A percentile compares a stretch with the other conserved stretches of the same genome.
Conservation (phyloP, 2,329 filamentous ascomycete species). For the Endocalyx cinctus region DNA sequence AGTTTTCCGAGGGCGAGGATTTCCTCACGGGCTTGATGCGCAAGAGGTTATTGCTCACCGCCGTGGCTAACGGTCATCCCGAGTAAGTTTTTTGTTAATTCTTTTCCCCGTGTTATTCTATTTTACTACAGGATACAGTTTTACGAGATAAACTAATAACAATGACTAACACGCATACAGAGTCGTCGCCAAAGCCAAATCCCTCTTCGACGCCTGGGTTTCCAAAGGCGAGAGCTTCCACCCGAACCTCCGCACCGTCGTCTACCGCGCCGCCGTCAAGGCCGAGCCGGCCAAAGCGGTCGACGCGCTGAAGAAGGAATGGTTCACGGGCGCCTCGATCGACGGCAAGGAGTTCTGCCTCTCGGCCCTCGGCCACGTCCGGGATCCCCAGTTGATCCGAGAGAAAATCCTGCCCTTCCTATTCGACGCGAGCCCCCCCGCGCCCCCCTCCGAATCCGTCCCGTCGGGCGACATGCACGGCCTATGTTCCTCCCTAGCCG, state of each 20-base stretch:
- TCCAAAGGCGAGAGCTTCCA: slow-evolving; percentile 66
- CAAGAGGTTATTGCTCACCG: slow-evolving; percentile 71
- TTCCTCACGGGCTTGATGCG: slow-evolving; percentile 80
- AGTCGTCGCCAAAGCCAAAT: slow-evolving; percentile 67
- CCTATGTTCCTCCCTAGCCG: slow-evolving; percentile 66
- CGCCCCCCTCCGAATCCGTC: slow-evolving; percentile 55
- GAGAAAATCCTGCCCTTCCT: slow-evolving; percentile 70
- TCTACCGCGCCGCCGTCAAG: slow-evolving; percentile 76
- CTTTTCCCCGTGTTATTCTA: slow-evolving; percentile 1
- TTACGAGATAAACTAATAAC: too few relatives aligned
- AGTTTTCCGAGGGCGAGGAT: slow-evolving; percentile 71
- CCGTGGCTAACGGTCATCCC: slow-evolving; percentile 72
- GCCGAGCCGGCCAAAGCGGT: slow-evolving; percentile 64
- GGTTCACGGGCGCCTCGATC: slow-evolving; percentile 73
- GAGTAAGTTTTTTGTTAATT: slow-evolving; percentile 38
- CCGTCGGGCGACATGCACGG: slow-evolving; percentile 84
- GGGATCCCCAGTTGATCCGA: slow-evolving; percentile 62
- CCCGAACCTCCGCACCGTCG: slow-evolving; percentile 72
- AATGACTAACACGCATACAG: too few relatives aligned
- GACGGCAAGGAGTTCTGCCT: slow-evolving; percentile 89
- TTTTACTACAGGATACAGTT: too few relatives aligned
- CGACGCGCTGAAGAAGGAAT: slow-evolving; percentile 78
- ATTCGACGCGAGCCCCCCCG: slow-evolving; percentile 58
- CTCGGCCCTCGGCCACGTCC: slow-evolving; percentile 68
- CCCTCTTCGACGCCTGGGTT: slow-evolving; percentile 76